Evolutionary conservation across 163 green algal species (phyloP).

Genomic region (Scenedesmus sp.): DNA sequence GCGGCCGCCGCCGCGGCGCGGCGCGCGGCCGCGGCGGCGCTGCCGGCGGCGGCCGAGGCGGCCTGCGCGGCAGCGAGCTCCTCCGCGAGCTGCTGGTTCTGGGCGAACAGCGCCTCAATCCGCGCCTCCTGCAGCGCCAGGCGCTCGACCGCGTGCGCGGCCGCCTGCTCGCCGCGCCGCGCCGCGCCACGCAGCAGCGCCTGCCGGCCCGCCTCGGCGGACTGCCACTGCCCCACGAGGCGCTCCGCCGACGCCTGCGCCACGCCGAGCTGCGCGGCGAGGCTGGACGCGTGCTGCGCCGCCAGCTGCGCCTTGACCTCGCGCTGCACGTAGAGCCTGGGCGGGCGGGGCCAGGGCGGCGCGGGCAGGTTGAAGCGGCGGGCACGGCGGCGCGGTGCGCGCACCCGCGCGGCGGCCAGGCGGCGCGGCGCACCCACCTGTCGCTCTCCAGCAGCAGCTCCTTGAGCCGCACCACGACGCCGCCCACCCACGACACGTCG

Average conservation of each 20-base stretch:
- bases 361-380: too few relatives aligned
- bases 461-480: constrained; percentile 39
- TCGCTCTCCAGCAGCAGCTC: constrained; percentile 43
- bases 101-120: constrained; percentile 5
- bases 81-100: background rate
- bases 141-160: constrained; percentile 14
- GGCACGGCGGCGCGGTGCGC: background rate
- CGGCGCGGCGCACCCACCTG: constrained; percentile 17
- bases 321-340: constrained; percentile 6
- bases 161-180: constrained; percentile 3
- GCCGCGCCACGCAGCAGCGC: constrained; percentile 8
- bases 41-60: background rate
- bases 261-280: constrained; percentile 16
- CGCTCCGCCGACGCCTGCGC: constrained; percentile 32
- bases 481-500: constrained; percentile 32
- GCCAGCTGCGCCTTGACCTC: constrained; percentile 28
- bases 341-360: background rate
- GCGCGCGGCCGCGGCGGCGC: constrained; percentile 11
- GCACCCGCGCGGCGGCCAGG: too few relatives aligned
- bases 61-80: constrained; percentile 12
- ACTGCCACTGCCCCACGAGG: constrained; percentile 16
- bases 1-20: constrained; percentile 28
- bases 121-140: constrained; percentile 27
- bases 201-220: constrained; percentile 31
- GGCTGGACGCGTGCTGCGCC: background rate